Percentiles rank a stretch among this genome's conserved stretches.
Evolutionary conservation across 495 filamentous ascomycete genomes (phyloP).

Genomic region (Aspergillus coremiiformis): DNA sequence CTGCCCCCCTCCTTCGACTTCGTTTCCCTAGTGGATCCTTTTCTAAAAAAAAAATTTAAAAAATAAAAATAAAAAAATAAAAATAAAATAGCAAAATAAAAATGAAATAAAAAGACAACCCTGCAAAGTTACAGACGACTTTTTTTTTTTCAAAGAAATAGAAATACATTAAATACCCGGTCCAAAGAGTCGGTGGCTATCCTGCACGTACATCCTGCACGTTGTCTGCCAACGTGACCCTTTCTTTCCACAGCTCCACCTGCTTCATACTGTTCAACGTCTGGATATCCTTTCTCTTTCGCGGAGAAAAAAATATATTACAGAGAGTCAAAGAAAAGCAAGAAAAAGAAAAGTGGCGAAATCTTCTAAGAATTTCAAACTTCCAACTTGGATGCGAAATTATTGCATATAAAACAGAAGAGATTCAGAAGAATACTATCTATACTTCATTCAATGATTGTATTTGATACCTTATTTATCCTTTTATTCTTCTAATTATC

Average conservation of each 20-base stretch:
- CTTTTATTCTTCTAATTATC: background rate
- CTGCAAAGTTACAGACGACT: constrained; percentile 11
- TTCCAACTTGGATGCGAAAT: constrained; percentile 7
- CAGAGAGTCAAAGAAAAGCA: background rate
- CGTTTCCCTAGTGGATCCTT: constrained; percentile 1
- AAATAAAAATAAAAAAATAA: constrained; percentile 14
- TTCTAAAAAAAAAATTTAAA: constrained; percentile 1
- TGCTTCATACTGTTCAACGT: constrained; percentile 6
- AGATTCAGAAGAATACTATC: no score
- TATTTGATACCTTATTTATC: background rate
- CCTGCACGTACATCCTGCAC: constrained; percentile 4
- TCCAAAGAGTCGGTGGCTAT: constrained; percentile 10
- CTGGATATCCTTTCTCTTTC: background rate
- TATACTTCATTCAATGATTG: background rate
- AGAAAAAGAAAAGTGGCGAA: constrained; percentile 9
- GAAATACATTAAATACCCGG: constrained; percentile 18
- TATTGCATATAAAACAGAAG: constrained; percentile 13
- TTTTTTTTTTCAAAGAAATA: constrained; percentile 7
- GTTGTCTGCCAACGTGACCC: constrained; percentile 15
- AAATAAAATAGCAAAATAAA: constrained; percentile 10
- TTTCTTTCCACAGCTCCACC: constrained; percentile 13
- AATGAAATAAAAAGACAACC: constrained; percentile 13
- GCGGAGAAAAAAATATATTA: background rate
- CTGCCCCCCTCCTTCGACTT: background rate
- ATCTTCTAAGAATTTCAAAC: constrained; percentile 1